Evolutionary conservation across 345 rosid species (phyloP).

Genomic region (Excoecaria agallocha): DNA sequence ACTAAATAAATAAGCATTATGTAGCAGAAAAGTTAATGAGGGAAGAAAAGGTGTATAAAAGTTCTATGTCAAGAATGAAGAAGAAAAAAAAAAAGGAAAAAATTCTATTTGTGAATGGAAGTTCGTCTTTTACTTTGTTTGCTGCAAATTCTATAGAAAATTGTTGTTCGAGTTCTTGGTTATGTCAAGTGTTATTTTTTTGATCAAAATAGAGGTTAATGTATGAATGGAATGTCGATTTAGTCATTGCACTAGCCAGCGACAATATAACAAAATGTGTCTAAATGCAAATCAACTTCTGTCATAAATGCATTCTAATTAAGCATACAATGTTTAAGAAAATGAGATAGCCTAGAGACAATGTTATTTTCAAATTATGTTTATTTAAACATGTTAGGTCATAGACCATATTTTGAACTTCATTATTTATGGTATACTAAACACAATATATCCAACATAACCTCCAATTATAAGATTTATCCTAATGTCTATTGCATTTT

Average conservation of each 20-base stretch:
- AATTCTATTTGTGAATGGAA: too few relatives aligned
- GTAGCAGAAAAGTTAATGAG: too few relatives aligned
- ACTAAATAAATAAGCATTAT: too few relatives aligned
- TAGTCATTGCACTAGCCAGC: not conserved
- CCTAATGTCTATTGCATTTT: not conserved
- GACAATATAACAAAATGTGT: not conserved
- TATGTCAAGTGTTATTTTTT: not conserved
- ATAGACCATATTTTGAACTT: not conserved
- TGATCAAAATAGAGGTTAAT: not conserved
- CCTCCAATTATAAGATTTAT: not conserved
- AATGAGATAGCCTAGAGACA: not conserved
- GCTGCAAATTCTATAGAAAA: too few relatives aligned
- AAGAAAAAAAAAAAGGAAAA: too few relatives aligned
- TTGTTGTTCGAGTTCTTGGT: too few relatives aligned
- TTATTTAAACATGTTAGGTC: not conserved
- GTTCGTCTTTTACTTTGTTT: too few relatives aligned
- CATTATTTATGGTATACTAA: not conserved
- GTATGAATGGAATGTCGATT: not conserved
- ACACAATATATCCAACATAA: constrained; percentile 2
- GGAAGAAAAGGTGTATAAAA: too few relatives aligned
- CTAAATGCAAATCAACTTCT: not conserved
- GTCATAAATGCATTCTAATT: not conserved
- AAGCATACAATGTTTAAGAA: not conserved
- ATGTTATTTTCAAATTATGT: not conserved
- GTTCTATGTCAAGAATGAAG: too few relatives aligned